phyloP scores from a whole-genome alignment of 1,284 basidiomycete genomes.

The Cutaneotrichosporon dermatis region DNA sequence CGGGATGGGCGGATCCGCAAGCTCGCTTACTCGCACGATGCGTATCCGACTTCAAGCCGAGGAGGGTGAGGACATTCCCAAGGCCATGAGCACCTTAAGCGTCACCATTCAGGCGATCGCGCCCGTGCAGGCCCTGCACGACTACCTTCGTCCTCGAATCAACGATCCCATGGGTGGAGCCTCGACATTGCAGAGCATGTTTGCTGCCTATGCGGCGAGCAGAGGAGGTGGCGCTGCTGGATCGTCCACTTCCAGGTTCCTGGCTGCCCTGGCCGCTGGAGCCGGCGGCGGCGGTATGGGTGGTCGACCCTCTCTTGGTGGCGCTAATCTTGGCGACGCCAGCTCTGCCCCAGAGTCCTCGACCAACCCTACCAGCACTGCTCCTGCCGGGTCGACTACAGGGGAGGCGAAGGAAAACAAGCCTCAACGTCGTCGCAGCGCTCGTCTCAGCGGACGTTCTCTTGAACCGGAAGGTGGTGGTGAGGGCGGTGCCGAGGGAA shows the following conservation, averaged over 20 bases:
- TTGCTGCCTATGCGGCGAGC: slow-evolving; percentile 74
- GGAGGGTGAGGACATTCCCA: slow-evolving; percentile 79
- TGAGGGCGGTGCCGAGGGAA: neutral
- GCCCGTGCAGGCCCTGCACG: slow-evolving; percentile 89
- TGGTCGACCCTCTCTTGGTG: slow-evolving; percentile 14
- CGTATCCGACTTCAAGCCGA: slow-evolving; percentile 80
- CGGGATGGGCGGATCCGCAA: slow-evolving; percentile 21
- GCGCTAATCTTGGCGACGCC: neutral
- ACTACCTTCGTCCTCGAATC: slow-evolving; percentile 85
- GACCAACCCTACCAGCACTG: neutral
- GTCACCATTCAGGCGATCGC: slow-evolving; percentile 96
- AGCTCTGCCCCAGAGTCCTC: neutral
- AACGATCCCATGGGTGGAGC: slow-evolving; percentile 64
- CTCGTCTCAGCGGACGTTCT: slow-evolving; percentile 68
- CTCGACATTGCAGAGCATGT: slow-evolving; percentile 66
- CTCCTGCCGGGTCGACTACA: slow-evolving; percentile 6
- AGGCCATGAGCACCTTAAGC: slow-evolving; percentile 77
- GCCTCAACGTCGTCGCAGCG: slow-evolving; percentile 64
- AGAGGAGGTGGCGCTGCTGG: slow-evolving; percentile 13
- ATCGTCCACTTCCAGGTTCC: slow-evolving; percentile 54
- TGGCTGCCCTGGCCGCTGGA: slow-evolving; percentile 47
- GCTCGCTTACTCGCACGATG: slow-evolving; percentile 47
- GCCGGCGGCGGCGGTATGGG: slow-evolving; percentile 26
- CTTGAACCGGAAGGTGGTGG: slow-evolving; percentile 20
- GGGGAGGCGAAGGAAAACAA: slow-evolving; percentile 17